These are phyloP conservation scores for Asterochloris erici DNA, from an alignment of 139 green algal species.

Conservation along the genomic window DNA sequence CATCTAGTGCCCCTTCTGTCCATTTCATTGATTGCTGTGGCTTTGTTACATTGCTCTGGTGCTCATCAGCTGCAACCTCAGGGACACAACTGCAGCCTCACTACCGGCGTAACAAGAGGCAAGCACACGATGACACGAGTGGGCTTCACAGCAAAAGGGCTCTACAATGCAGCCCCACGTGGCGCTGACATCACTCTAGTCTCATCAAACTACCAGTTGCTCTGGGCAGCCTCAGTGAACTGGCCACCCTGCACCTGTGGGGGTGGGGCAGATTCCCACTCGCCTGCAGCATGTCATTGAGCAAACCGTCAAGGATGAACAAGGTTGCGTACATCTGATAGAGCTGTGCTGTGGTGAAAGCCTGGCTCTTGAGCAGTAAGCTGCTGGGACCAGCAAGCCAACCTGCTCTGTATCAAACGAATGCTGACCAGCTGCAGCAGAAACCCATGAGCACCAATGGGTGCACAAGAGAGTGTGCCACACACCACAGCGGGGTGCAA, in stretches of 20 bases:
- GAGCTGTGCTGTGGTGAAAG: background rate
- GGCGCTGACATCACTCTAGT: background rate
- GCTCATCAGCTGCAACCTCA: background rate
- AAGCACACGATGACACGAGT: background rate
- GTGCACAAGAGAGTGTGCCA: too few species aligned
- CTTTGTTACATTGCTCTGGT: background rate
- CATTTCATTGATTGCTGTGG: background rate
- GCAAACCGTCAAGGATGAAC: background rate
- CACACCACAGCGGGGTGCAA: too few species aligned
- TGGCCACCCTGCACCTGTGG: conserved; percentile 20
- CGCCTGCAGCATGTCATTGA: background rate
- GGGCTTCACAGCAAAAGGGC: background rate
- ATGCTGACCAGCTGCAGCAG: background rate
- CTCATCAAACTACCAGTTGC: background rate
- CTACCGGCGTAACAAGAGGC: background rate
- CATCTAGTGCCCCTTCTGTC: background rate
- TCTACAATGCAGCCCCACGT: background rate
- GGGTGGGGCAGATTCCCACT: conserved; percentile 25
- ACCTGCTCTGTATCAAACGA: background rate
- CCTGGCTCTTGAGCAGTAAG: background rate
- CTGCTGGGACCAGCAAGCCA: background rate
- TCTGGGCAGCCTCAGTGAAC: conserved; percentile 7
- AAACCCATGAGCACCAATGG: background rate
- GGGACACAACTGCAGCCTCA: background rate
- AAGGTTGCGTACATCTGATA: background rate